Evolutionary conservation across 1,284 basidiomycete species (phyloP), one percentile per base, ranked within the genome.

Genomic region (Golubevia pallescens): DNA sequence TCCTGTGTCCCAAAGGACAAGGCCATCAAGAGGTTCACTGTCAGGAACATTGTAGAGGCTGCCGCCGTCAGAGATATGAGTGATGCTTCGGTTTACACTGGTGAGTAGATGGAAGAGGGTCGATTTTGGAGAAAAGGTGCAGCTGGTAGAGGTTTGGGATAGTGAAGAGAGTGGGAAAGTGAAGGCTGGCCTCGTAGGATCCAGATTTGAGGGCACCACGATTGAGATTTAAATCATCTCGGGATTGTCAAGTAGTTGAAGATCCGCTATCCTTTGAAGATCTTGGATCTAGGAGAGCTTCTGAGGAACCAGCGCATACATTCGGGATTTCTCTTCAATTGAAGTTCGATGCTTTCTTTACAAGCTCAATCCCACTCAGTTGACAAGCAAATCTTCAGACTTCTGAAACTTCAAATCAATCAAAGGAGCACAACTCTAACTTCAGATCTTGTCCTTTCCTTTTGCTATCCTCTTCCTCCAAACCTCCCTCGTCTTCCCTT

Each of bases 1-100:
- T 93, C 94, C 74, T 93, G 91, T 56, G 85, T 86, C 38, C 74
- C 79, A 67, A 87, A 90, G 90, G 97, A 99, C 90, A 99, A 97
- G 91, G 96, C 97, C 77, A 98, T 99, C 92, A 99, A 99, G 90
- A 79, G 96, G 70, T 97, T 97, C 91, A 97, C 95, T 63, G 95
- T 99, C 86, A 92, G 95, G 88, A 99, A 99, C 91, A 99, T 99
- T 93, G 95, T 99, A 71, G 95, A 99, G 90, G 93, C 93, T 84
- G 96, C 96, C 67, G 96, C 96, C 72, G 93, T 99, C 81, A 90
- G 96, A 84, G 96, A 99, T 89, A 92, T 99, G 87, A 93, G 92
- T 86, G 97, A 99, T 85, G 95, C 96, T 61, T 93, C 92, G 77
- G 93, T 98, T 77, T 99, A 98, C 89, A 87, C 89, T 73, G 94